Evolutionary conservation across 2,329 filamentous ascomycete species (phyloP).

Genomic region (Xylaria sp.): DNA sequence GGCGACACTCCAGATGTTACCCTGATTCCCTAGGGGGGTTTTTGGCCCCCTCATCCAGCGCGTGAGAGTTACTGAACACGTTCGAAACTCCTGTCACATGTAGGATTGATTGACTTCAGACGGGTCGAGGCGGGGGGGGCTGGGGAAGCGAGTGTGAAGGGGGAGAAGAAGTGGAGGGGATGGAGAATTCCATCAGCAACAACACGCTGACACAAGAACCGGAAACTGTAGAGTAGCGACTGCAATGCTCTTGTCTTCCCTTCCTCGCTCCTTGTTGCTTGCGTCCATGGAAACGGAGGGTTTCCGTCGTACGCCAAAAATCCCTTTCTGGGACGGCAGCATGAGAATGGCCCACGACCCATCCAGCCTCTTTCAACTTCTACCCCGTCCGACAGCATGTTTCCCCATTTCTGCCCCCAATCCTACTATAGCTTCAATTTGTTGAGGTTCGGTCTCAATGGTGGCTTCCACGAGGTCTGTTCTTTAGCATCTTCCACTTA

Average conservation of each 20-base stretch:
- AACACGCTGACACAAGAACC: constrained; percentile 15
- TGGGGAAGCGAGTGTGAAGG: constrained; percentile 14
- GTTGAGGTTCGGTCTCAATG: constrained; percentile 28
- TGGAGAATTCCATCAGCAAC: constrained; percentile 9
- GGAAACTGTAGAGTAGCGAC: constrained; percentile 27
- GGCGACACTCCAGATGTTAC: constrained; percentile 24
- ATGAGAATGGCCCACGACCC: constrained; percentile 26
- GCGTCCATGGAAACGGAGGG: constrained; percentile 15
- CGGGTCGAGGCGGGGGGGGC: constrained; percentile 20
- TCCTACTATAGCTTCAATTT: constrained; percentile 3
- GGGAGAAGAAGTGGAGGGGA: constrained; percentile 17
- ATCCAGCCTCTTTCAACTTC: constrained; percentile 15
- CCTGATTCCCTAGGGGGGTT: constrained; percentile 6
- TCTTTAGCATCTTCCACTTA: constrained; percentile 45
- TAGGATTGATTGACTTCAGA: constrained; percentile 33
- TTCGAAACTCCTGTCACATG: constrained; percentile 35
- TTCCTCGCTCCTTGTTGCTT: not conserved
- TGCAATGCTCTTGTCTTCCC: constrained; percentile 12
- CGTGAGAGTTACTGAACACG: constrained; percentile 14
- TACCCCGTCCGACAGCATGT: not conserved
- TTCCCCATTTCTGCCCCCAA: constrained; percentile 25
- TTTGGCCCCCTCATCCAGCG: constrained; percentile 1
- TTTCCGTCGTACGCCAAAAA: constrained; percentile 25
- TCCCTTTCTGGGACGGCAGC: constrained; percentile 24
- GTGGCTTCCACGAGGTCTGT: constrained; percentile 40